Evolutionary conservation across 139 green algal genomes (phyloP).

Genomic region (Edaphochlamys debaryana): DNA sequence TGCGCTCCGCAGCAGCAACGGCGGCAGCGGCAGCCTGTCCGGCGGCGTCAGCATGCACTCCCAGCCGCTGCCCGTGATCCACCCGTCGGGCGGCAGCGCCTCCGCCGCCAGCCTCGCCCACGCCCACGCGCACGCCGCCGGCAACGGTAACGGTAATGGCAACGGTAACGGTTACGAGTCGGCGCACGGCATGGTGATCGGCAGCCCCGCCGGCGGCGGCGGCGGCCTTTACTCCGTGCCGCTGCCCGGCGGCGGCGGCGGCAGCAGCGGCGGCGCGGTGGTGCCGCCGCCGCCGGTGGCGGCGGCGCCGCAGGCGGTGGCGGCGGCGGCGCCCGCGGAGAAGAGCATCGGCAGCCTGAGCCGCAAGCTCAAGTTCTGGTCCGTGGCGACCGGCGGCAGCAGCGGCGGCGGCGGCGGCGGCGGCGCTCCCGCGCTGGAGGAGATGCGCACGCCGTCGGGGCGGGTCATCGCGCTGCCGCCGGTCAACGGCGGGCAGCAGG

Average conservation of each 20-base stretch:
- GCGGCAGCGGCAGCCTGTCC: too few species aligned
- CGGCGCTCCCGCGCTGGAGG: too few species aligned
- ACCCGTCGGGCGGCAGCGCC: background rate
- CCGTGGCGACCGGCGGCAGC: background rate
- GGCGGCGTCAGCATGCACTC: too few species aligned
- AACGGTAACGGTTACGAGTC: background rate
- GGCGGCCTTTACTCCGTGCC: background rate
- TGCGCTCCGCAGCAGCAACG: too few species aligned
- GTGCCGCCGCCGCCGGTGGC: background rate
- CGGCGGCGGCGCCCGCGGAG: background rate
- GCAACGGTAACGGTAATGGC: too few species aligned
- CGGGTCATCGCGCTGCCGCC: too few species aligned
- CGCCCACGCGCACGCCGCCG: too few species aligned
- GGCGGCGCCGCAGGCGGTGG: background rate
- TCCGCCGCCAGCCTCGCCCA: background rate
- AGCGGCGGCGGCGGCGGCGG: background rate
- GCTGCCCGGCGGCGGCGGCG: background rate
- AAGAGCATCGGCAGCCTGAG: slow-evolving; percentile 2
- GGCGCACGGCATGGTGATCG: background rate
- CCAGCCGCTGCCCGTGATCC: background rate
- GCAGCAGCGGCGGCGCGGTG: background rate
- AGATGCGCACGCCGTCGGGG: too few species aligned
- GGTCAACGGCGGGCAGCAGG: too few species aligned
- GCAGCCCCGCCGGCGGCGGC: background rate
- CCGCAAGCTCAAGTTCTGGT: slow-evolving; percentile 31